Evolutionary conservation across 306 rosid genomes (phyloP), one percentile per base, ranked within the genome.

Genomic region (Inga leiocalycina): DNA sequence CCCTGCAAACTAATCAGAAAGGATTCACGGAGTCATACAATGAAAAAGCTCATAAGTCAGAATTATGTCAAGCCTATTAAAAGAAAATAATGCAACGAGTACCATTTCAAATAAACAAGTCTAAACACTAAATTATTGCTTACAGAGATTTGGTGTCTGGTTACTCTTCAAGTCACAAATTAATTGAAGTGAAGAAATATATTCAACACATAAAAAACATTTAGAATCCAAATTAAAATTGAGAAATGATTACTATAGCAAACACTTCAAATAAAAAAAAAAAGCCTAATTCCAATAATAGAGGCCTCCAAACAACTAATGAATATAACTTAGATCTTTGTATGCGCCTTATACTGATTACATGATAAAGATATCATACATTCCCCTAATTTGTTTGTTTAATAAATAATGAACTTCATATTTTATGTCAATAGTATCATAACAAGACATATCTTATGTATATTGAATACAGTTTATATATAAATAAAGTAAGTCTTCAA

Each of bases 401-500:
- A 76, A 45, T 62, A 48, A 67, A 41, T 52, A 65, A 32, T 68
- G 70, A 12, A 51, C 82, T 62, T 30, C 35, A 80, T 49, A 80
- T 43, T 61, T 75, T 70, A 76, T 39, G 39, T 70, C 20, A 73
- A 62, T 41, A 30, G 27, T 27, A 66, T 27, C 44, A 78, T 65
- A 78, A 35, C 3, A 12, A 51, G 34, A 34, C 75, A 71, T 62
- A 22, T 45, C 19, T 22, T 67, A 41, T 76, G 68, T 2, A 45
- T 61, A 51, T 51, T 39, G 52, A 70, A n/a, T 59, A 79, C 43
- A 66, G 10, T 67, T 57, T 37, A 35, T 43, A 64, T 15, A 51
- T 62, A 17, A 74, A 82, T 20, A 79, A 82, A 65, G 24, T 66
- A 80, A 68, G 52, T 69, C 17, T 68, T 74, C 49, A 51, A 76